phyloP scores from a whole-genome alignment of 2,329 filamentous ascomycete genomes.

The Aspergillus ruber region DNA sequence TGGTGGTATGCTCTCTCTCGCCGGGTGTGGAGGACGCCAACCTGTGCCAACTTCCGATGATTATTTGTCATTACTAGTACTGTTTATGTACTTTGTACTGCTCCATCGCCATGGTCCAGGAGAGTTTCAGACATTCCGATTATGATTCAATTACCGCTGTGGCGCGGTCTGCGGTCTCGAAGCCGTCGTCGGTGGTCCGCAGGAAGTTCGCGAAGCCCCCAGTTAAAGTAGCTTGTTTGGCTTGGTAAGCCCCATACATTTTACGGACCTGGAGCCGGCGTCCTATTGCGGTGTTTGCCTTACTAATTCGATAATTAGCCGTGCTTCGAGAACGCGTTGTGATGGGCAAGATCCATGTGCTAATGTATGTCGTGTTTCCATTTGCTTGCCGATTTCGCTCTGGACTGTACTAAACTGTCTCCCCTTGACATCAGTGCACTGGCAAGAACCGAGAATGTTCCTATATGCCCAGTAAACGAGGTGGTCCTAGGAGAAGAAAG shows the following conservation, averaged over 20 bases:
- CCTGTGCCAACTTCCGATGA: too few relatives aligned
- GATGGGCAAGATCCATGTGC: constrained; percentile 39
- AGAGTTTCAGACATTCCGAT: not conserved
- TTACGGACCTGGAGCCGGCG: not conserved
- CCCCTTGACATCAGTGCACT: constrained; percentile 25
- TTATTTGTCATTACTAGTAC: not conserved
- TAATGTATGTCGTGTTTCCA: constrained; percentile 26
- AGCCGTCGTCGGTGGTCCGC: constrained; percentile 27
- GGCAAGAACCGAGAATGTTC: constrained; percentile 36
- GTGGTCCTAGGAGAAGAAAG: constrained; percentile 39
- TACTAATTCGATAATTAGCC: constrained; percentile 18
- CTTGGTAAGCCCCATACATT: constrained; percentile 29
- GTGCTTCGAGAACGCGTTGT: constrained; percentile 38
- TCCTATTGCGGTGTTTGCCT: not conserved
- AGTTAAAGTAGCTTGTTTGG: constrained; percentile 40
- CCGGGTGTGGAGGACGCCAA: too few relatives aligned
- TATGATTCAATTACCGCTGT: not conserved
- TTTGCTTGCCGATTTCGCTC: not conserved
- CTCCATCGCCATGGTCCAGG: not conserved
- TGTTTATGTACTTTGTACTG: not conserved
- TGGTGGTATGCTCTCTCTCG: too few relatives aligned
- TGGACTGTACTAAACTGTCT: not conserved
- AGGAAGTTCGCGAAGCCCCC: constrained; percentile 42
- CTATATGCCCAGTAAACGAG: constrained; percentile 39
- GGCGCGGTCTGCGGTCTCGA: constrained; percentile 5